These are phyloP conservation scores for Pseudogymnoascus sp. DNA, from an alignment of 2,329 filamentous ascomycete genomes.

Conservation along the genomic window DNA sequence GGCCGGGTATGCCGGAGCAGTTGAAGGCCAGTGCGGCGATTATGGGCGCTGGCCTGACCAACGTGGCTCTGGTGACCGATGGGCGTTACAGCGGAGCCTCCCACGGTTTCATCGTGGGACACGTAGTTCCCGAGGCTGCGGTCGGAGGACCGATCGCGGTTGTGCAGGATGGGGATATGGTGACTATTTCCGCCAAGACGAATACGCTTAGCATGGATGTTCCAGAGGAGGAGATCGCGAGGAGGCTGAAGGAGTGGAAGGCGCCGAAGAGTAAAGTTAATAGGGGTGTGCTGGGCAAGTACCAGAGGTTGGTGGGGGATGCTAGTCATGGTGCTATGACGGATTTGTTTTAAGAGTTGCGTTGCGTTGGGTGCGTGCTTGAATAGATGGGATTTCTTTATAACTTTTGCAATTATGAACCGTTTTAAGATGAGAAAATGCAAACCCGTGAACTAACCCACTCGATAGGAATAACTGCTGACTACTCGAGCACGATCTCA, in stretches of 20 bases:
- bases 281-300: slow-evolving; percentile 82
- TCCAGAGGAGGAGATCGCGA: slow-evolving; percentile 61
- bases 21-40: slow-evolving; percentile 81
- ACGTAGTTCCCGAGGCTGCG: slow-evolving; percentile 85
- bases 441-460: background rate
- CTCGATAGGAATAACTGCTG: background rate
- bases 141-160: slow-evolving; percentile 82
- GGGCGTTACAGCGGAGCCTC: slow-evolving; percentile 81
- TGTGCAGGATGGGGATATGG: slow-evolving; percentile 68
- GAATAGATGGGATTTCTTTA: background rate
- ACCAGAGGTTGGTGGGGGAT: slow-evolving; percentile 79
- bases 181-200: slow-evolving; percentile 77
- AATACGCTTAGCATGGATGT: slow-evolving; percentile 62
- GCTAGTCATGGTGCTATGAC: slow-evolving; percentile 88
- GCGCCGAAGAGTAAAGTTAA: slow-evolving; percentile 64
- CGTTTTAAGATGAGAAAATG: background rate
- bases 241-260: slow-evolving; percentile 59
- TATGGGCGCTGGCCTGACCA: slow-evolving; percentile 82
- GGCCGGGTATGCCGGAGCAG: slow-evolving; percentile 94
- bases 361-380: background rate
- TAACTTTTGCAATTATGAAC: background rate
- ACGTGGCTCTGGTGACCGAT: slow-evolving; percentile 87
- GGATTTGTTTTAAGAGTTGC: slow-evolving; percentile 48
- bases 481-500: slow-evolving; percentile 6
- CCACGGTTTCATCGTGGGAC: slow-evolving; percentile 90